These are phyloP conservation scores for Strobilomyces confusus DNA, from an alignment of 768 basidiomycete genomes.

Conservation along the genomic window DNA sequence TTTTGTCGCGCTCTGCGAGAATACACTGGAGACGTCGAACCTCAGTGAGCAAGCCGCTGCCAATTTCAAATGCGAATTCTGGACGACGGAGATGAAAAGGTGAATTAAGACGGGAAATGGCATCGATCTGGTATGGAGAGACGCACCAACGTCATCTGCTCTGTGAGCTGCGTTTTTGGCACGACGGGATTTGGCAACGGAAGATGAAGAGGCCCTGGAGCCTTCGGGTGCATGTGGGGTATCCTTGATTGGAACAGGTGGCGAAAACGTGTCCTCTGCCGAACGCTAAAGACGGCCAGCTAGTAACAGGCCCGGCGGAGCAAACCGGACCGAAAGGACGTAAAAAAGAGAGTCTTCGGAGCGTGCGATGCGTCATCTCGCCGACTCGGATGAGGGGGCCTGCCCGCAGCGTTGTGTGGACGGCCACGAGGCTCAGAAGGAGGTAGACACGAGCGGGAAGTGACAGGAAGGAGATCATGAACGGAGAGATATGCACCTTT, in stretches of 20 bases:
- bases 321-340: neutral
- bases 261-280: constrained; percentile 47
- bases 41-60: constrained; percentile 86
- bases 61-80: constrained; percentile 99
- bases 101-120: neutral
- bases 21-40: constrained; percentile 88
- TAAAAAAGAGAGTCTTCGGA: too few relatives aligned
- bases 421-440: constrained; percentile 16
- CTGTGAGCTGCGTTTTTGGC: constrained; percentile 91
- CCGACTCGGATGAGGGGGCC: too few relatives aligned
- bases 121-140: constrained; percentile 11
- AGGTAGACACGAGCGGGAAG: constrained; percentile 10
- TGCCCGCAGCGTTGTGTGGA: neutral
- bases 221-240: constrained; percentile 62
- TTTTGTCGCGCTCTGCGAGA: constrained; percentile 88
- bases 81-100: constrained; percentile 26
- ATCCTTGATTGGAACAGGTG: constrained; percentile 43
- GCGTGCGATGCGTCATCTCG: constrained; percentile 1
- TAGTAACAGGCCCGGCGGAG: neutral
- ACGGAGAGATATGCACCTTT: constrained; percentile 45
- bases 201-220: constrained; percentile 56
- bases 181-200: constrained; percentile 79
- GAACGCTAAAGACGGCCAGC: constrained; percentile 34
- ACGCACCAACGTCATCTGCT: constrained; percentile 83
- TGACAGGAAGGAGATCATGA: neutral